Conservation (phyloP, 2,329 filamentous ascomycete genomes). For the Aspergillus udagawae region DNA sequence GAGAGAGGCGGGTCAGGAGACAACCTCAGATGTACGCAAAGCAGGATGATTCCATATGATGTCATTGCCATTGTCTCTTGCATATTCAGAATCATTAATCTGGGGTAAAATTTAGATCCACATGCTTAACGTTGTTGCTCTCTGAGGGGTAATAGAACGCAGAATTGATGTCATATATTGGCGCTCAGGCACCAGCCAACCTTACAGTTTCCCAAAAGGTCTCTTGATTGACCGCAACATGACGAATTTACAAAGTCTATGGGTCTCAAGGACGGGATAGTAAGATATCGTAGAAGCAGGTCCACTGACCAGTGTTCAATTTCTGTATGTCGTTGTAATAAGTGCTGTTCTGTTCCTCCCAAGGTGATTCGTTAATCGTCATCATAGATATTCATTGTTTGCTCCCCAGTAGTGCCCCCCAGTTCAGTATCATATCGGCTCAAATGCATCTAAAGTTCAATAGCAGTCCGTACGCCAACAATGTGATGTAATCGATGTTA, state of each 20-base stretch:
- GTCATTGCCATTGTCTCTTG: too few species aligned
- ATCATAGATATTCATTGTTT: not conserved
- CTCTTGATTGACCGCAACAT: not conserved
- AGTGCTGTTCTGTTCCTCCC: not conserved
- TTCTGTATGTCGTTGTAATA: not conserved
- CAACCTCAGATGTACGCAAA: too few species aligned
- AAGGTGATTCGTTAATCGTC: not conserved
- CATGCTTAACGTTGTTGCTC: not conserved
- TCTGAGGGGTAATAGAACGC: too few species aligned
- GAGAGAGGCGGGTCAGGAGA: too few species aligned
- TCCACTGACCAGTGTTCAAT: not conserved
- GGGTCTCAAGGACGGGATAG: not conserved
- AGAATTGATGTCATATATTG: not conserved
- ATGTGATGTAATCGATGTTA: not conserved
- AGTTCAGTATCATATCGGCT: not conserved
- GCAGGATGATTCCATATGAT: not conserved
- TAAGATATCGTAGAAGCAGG: not conserved
- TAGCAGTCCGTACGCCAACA: not conserved
- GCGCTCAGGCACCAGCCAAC: not conserved
- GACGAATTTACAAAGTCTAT: not conserved
- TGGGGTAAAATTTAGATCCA: not conserved
- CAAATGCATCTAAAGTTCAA: not conserved
- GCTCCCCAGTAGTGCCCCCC: too few species aligned
- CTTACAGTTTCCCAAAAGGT: not conserved
- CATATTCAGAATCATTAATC: not conserved